Evolutionary conservation across 306 rosid genomes (phyloP), one percentile per base, ranked within the genome.

Genomic region (Prunus campanulata): DNA sequence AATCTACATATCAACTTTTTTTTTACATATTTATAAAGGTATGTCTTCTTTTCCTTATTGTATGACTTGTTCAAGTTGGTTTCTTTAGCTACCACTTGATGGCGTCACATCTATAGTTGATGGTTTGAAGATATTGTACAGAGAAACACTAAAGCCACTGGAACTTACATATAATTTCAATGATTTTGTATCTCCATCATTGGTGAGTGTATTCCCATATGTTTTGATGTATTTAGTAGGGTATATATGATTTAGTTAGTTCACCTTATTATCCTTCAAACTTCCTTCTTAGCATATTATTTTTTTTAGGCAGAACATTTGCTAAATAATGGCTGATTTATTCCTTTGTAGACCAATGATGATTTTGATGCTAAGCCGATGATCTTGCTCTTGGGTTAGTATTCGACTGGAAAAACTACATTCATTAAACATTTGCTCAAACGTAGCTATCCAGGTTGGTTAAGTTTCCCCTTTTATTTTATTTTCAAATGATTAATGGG

Each of bases 331-430:
- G 24, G 48, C 65, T 69, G 39, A 32, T 72, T 52, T 52, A 5
- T 88, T 72, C 69, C 59, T 61, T 82, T 79, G 83, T 85, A 95
- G 97, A 84, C 90, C 24, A 81, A 71, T 76, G 89, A 91, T 79
- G 97, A 90, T 69, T 92, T 95, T 85, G 99, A 95, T 86, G 96
- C 97, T 18, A 95, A 95, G 81, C 99, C 99, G 32, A 92, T 95
- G 99, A 87, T 95, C 67, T 90, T 92, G 97, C 93, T 95, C 79
- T 89, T 92, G 83, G 97, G 99, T 71, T 97, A 95, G 80, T 95
- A 95, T 85, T 95, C 99, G 46, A 95, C 99, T 0, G 99, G 99
- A 52, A 95, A 95, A 78, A 95, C 99, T 74, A 95, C 99, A 27
- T 92, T 95, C 64, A 92, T 95, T 74, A 95, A 92, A 71, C 99